A percentile compares a stretch with the other conserved stretches of the same genome.
phyloP scores from a whole-genome alignment of 1,284 basidiomycete species.

The Boletus calvinii region DNA sequence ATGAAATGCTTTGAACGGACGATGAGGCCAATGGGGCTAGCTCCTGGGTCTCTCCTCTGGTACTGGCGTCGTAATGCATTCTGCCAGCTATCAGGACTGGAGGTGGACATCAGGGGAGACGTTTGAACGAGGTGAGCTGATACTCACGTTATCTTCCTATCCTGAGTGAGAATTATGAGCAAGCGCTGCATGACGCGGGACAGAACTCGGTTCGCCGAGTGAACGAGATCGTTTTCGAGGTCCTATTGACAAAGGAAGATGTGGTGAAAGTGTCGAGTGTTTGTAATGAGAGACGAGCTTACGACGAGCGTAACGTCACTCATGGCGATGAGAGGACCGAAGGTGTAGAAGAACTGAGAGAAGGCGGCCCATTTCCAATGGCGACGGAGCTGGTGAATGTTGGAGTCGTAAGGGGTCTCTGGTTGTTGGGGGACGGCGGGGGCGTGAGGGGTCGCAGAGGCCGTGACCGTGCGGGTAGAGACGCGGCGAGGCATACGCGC shows the following conservation, averaged over 20 bases:
- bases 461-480: constrained; percentile 28
- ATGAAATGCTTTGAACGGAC: constrained; percentile 24
- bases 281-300: constrained; percentile 34
- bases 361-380: constrained; percentile 86
- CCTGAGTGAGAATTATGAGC: constrained; percentile 71
- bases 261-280: constrained; percentile 8
- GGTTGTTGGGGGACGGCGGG: constrained; percentile 24
- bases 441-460: constrained; percentile 29
- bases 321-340: constrained; percentile 63
- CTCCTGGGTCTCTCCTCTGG: constrained; percentile 61
- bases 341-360: constrained; percentile 79
- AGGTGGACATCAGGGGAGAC: constrained; percentile 18
- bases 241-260: constrained; percentile 46
- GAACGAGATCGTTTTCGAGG: constrained; percentile 71
- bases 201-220: constrained; percentile 57
- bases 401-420: constrained; percentile 39
- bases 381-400: constrained; percentile 49
- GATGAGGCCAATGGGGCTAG: constrained; percentile 63
- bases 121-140: constrained; percentile 18
- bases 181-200: constrained; percentile 73
- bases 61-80: constrained; percentile 69
- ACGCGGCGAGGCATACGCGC: constrained; percentile 40
- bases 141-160: constrained; percentile 75
- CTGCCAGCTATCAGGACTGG: constrained; percentile 75
- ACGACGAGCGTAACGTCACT: constrained; percentile 63